Evolutionary conservation across 1,139 yeast genomes (phyloP), one percentile per base, ranked within the genome.

Genomic region (Yamadazyma epiphylla): DNA sequence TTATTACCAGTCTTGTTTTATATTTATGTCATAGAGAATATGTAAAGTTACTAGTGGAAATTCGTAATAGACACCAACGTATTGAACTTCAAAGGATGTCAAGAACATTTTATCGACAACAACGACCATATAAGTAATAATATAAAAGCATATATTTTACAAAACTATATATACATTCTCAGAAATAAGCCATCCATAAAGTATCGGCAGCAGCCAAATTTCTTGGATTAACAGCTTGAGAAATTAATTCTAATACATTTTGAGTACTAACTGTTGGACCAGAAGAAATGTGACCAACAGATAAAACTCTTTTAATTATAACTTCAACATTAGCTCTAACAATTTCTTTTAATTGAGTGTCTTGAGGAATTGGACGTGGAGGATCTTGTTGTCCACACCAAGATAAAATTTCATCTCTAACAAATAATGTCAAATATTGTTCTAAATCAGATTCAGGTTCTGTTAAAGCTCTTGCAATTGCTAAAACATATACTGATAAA

Each of bases 141-240:
- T 17, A 6, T 6, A 6, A 6, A 24, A 15, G 19, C 30, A 21
- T 28, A 26, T 19, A 13, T n/a, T 24, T 5, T 22, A 13, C 15
- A 30, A 13, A 26, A n/a, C n/a, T n/a, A n/a, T n/a, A n/a, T n/a
- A n/a, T 25, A 26, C 24, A 28, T 19, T 24, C 27, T 26, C 61
- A 83, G 44, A 89, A 74, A 64, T 88, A 91, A 1, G 98, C 94
- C 95, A 91, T 88, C 94, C 96, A 91, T 41, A 87, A 70, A 19
- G 89, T 82, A 49, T 94, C 98, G 13, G 95, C 84, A 37, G 88
- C 80, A 10, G 97, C 97, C 52, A 94, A 65, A 48, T 87, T 87
- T 47, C 96, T 77, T 20, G 98, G 97, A 51, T 89, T 91, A 10
- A 91, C 98, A 4, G 99, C 97, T 50, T 86, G 94, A 3, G 95